These are phyloP conservation scores for Carex arenaria DNA, from an alignment of 202 grass and related monocot species.

Conservation along the genomic window DNA sequence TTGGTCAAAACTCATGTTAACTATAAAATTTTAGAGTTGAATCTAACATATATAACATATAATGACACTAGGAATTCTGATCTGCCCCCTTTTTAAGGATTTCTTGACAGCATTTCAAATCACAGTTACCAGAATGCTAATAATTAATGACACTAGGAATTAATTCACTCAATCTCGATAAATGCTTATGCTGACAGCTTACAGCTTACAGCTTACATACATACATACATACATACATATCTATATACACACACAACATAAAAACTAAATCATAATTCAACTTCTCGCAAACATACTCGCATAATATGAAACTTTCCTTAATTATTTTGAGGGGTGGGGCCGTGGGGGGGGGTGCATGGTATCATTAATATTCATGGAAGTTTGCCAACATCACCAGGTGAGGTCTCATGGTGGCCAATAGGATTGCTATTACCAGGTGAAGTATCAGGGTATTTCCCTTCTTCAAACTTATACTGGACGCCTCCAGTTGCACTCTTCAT, in stretches of 20 bases:
- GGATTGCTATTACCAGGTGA: constrained; percentile 8
- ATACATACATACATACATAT: neutral
- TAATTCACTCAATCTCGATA: neutral
- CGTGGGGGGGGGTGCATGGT: too few species aligned
- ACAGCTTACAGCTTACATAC: too few species aligned
- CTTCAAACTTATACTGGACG: neutral
- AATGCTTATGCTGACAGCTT: neutral
- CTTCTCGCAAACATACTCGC: neutral
- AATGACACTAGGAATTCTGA: too few species aligned
- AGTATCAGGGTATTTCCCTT: neutral
- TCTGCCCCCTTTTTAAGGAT: too few species aligned
- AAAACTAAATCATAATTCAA: neutral
- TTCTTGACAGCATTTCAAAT: neutral
- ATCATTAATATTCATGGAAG: neutral
- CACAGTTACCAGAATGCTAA: neutral
- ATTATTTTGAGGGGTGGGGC: too few species aligned
- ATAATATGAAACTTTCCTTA: neutral
- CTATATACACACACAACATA: neutral
- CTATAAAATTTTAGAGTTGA: too few species aligned
- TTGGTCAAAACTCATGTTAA: too few species aligned
- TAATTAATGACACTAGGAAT: neutral
- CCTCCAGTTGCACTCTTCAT: neutral
- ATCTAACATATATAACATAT: too few species aligned
- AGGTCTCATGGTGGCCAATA: neutral
- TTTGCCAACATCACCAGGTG: neutral